Evolutionary conservation across 257 asterid species (phyloP).

Genomic region (Schizonepeta tenuifolia): DNA sequence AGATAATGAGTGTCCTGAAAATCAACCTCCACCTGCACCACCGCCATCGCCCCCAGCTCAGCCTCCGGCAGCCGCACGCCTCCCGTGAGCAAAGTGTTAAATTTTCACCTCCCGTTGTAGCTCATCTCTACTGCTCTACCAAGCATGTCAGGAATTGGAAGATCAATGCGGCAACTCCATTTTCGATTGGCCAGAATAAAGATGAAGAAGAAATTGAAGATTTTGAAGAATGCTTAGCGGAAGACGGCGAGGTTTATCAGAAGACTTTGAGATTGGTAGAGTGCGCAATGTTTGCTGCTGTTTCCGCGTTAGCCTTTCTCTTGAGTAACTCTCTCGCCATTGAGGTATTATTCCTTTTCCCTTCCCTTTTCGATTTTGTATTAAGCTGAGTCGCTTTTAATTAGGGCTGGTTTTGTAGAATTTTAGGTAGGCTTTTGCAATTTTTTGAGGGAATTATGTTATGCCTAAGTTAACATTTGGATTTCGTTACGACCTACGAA

Average conservation of each 20-base stretch:
- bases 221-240: conserved; percentile 73
- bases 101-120: conserved; percentile 26
- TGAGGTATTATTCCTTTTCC: conserved; percentile 56
- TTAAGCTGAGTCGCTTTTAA: background rate
- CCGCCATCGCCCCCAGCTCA: conserved; percentile 31
- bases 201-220: conserved; percentile 47
- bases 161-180: conserved; percentile 40
- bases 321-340: conserved; percentile 92
- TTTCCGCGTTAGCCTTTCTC: conserved; percentile 87
- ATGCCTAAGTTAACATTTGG: conserved; percentile 3
- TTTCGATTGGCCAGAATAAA: conserved; percentile 39
- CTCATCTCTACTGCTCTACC: conserved; percentile 30
- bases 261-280: conserved; percentile 87
- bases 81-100: conserved; percentile 25
- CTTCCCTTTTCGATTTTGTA: background rate
- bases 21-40: conserved; percentile 41
- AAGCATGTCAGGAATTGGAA: conserved; percentile 31
- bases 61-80: conserved; percentile 32
- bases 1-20: conserved; percentile 58
- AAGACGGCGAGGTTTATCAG: conserved; percentile 86
- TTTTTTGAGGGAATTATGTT: background rate
- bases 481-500: background rate
- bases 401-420: background rate
- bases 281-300: conserved; percentile 98
- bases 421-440: background rate